Conservation (phyloP, 2,329 filamentous ascomycete genomes). For the Microdochium trichocladiopsis region DNA sequence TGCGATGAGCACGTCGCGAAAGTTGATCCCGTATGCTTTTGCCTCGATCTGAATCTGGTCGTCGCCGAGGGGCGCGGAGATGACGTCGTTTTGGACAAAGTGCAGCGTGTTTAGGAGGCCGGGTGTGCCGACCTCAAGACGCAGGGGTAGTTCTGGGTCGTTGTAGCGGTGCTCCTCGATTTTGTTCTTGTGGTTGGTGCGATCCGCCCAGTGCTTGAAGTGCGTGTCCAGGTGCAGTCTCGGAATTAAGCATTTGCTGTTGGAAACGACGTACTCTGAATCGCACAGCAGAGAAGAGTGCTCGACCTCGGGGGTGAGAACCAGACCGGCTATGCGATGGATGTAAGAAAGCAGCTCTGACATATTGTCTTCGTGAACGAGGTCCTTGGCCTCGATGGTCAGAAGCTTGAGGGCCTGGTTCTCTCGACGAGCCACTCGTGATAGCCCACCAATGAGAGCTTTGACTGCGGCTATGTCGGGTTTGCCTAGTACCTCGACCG, state of each 20-base stretch:
- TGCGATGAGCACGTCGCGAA: constrained; percentile 2
- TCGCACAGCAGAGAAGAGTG: neutral
- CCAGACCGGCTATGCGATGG: neutral
- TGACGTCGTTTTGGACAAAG: constrained; percentile 2
- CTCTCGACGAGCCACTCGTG: neutral
- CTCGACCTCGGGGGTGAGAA: neutral
- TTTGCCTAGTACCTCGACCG: neutral
- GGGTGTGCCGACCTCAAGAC: neutral
- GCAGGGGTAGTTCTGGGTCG: neutral
- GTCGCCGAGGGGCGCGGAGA: constrained; percentile 1
- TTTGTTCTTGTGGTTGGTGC: neutral
- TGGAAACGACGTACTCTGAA: neutral
- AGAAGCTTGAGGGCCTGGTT: neutral
- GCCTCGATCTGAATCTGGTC: constrained; percentile 5
- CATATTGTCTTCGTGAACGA: constrained; percentile 15
- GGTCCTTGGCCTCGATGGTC: constrained; percentile 24
- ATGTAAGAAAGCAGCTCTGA: neutral
- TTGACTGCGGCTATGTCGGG: neutral
- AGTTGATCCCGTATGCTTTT: constrained; percentile 8
- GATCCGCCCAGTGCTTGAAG: neutral
- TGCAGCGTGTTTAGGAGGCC: constrained; percentile 4
- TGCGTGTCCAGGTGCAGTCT: neutral
- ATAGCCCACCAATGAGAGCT: neutral
- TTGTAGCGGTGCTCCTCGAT: neutral
- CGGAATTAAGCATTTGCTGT: neutral